Evolutionary conservation across 2,329 filamentous ascomycete species (phyloP).

Genomic region (Rhynchosporium agropyri): DNA sequence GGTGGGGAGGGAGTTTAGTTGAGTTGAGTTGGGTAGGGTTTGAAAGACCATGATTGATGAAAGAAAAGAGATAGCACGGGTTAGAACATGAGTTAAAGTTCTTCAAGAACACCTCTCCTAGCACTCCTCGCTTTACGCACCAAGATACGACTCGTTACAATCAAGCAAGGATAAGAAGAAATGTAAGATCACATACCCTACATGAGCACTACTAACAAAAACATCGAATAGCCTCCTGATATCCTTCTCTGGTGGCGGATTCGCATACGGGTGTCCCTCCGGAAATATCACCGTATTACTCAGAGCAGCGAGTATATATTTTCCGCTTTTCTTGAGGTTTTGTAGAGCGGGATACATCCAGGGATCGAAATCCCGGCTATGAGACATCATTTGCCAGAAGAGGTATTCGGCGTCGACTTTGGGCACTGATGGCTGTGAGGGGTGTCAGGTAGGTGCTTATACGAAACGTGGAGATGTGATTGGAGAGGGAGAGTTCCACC

Average conservation of each 20-base stretch:
- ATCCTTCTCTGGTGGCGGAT: slow-evolving; percentile 55
- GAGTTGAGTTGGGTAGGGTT: too few species aligned
- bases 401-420: slow-evolving; percentile 75
- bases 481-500: neutral
- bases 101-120: too few species aligned
- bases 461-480: neutral
- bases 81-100: neutral
- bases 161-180: neutral
- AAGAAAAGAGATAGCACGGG: neutral
- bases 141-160: neutral
- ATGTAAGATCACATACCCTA: slow-evolving; percentile 17
- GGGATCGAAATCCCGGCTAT: slow-evolving; percentile 72
- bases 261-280: slow-evolving; percentile 67
- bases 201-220: slow-evolving; percentile 63
- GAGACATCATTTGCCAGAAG: slow-evolving; percentile 90
- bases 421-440: slow-evolving; percentile 64
- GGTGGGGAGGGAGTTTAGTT: neutral
- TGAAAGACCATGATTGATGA: too few species aligned
- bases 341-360: slow-evolving; percentile 85
- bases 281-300: slow-evolving; percentile 92
- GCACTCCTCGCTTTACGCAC: neutral
- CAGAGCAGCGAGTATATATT: slow-evolving; percentile 77
- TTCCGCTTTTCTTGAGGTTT: slow-evolving; percentile 63
- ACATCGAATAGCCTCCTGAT: slow-evolving; percentile 76
- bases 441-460: neutral